Evolutionary conservation across 148 eudicot species (phyloP), one percentile per base, ranked within the genome.

Genomic region (Rheum nobile): DNA sequence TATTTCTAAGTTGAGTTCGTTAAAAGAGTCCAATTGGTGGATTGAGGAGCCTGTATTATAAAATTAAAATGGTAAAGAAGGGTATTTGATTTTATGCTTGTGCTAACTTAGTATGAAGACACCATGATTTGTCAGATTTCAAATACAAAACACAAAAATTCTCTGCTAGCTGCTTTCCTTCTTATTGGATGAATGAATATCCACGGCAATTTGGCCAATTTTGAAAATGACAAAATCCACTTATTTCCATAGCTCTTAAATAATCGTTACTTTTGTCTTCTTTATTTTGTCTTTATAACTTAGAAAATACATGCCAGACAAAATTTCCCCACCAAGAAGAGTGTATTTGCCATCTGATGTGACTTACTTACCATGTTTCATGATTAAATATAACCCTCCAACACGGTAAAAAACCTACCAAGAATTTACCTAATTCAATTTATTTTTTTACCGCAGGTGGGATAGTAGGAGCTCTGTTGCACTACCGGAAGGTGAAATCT

Each of bases 401-500:
- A 8, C 1, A 12, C 13, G 6, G 46, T 7, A 42, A 42, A 42
- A 42, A 42, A 42, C 8, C 2, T 42, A 42, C 46, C 46, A 42
- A 42, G 46, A 1, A 47, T 19, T 48, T 48, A 4, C 11, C 43
- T 41, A 41, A 41, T 8, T 41, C 43, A 5, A 8, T 41, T 3
- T 41, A 41, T 9, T 41, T 41, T 41, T 41, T 41, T 41, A 48
- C 32, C 14, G 29, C 59, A 93, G 98, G 86, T 93, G 98, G 98
- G 92, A 93, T 42, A 76, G 61, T 46, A 92, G 91, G 17, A 87
- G 86, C 13, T 93, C 96, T 0, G 88, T 84, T 0, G 92, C 83
- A 6, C 32, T 90, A 39, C 98, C 98, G 1, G 83, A 87, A 59
- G 89, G 86, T 1, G 96, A 93, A 14, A 85, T 93, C 8, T 89